These are phyloP conservation scores for Anthracocystis walkeri DNA, from an alignment of 1,284 basidiomycete species.

Conservation along the genomic window DNA sequence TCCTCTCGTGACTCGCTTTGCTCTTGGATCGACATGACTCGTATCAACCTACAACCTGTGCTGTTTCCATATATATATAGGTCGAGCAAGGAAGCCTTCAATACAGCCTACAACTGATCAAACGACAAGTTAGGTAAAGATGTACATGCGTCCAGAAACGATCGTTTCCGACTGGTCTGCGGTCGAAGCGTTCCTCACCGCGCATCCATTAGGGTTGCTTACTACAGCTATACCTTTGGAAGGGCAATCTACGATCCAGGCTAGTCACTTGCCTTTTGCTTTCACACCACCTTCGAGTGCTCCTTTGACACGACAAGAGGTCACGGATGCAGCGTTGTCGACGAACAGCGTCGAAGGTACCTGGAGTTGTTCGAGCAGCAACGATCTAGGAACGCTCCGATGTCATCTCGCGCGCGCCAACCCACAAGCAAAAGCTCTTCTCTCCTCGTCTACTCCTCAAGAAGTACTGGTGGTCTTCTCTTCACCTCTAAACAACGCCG, in stretches of 20 bases:
- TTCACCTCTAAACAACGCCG: conserved; percentile 8
- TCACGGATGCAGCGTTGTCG: not conserved
- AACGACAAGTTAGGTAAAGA: conserved; percentile 3
- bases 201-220: conserved; percentile 34
- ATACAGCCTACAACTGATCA: too few species aligned
- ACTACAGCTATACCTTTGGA: conserved; percentile 36
- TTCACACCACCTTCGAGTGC: conserved; percentile 1
- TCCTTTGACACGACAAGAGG: not conserved
- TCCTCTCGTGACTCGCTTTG: not conserved
- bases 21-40: not conserved
- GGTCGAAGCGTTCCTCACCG: conserved; percentile 22
- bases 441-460: not conserved
- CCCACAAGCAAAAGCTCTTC: conserved; percentile 49
- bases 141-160: conserved; percentile 42
- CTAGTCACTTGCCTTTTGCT: conserved; percentile 36
- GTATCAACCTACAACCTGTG: not conserved
- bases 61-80: not conserved
- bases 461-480: conserved; percentile 41
- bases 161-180: conserved; percentile 9
- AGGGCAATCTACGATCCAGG: conserved; percentile 33
- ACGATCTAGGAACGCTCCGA: conserved; percentile 21
- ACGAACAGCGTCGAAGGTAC: conserved; percentile 5
- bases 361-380: not conserved
- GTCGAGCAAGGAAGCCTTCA: too few species aligned
- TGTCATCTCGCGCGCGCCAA: conserved; percentile 48